These are phyloP conservation scores for Withania somnifera DNA, from an alignment of 305 asterid genomes.

Conservation along the genomic window DNA sequence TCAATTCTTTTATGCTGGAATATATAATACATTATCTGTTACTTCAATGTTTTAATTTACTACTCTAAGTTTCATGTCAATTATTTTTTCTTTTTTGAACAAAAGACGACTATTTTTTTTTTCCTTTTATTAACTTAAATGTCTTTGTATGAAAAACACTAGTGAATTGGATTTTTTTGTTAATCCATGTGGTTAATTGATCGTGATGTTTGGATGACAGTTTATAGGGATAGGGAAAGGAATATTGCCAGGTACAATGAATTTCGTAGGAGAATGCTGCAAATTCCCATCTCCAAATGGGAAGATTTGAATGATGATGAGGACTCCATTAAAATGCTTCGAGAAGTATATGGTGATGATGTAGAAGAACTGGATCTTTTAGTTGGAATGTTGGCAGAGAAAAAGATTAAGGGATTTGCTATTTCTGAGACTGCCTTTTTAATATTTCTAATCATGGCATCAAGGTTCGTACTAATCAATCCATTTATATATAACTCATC, in stretches of 20 bases:
- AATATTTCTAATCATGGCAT: conserved; percentile 49
- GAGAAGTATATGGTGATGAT: conserved; percentile 39
- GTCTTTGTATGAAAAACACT: no score
- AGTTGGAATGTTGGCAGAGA: conserved; percentile 50
- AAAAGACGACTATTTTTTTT: no score
- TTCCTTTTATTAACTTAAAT: no score
- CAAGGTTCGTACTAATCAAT: conserved; percentile 16
- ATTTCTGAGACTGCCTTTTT: conserved; percentile 53
- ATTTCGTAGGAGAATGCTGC: conserved; percentile 30
- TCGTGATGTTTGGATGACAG: conserved; percentile 11
- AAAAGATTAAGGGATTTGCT: conserved; percentile 52
- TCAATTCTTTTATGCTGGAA: no score
- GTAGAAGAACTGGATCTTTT: conserved; percentile 42
- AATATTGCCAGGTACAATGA: conserved; percentile 50
- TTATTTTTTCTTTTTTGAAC: no score
- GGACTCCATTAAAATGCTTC: conserved; percentile 24
- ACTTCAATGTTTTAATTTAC: no score
- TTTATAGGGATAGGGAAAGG: conserved; percentile 55
- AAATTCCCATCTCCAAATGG: conserved; percentile 57
- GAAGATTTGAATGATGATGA: conserved; percentile 40
- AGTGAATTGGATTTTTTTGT: no score
- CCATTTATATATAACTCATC: not conserved
- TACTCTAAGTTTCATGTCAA: no score
- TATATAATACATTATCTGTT: no score
- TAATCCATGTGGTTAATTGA: not conserved